Conservation (phyloP, 768 basidiomycete genomes). For the Amanita muscaria region DNA sequence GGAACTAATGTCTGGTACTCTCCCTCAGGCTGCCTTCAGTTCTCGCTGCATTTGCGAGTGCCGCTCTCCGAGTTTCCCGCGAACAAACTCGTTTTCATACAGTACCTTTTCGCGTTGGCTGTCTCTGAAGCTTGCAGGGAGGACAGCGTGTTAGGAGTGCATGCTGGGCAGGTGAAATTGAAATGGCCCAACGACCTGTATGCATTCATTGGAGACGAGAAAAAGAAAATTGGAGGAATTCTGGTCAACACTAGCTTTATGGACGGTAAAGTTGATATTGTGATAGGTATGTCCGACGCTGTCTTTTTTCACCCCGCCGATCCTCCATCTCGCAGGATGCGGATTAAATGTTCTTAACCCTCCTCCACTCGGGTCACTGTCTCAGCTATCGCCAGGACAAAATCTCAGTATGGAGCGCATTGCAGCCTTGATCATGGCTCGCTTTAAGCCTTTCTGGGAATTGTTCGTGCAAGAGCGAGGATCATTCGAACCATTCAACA, state of each 20-base stretch:
- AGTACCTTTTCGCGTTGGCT: slow-evolving; percentile 87
- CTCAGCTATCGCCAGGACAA: slow-evolving; percentile 41
- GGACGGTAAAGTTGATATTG: slow-evolving; percentile 62
- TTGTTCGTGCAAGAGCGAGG: slow-evolving; percentile 56
- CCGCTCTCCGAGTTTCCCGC: slow-evolving; percentile 42
- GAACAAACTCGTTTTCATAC: slow-evolving; percentile 78
- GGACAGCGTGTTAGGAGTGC: slow-evolving; percentile 40
- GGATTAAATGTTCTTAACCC: slow-evolving; percentile 83
- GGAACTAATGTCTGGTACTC: slow-evolving; percentile 91
- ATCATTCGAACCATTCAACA: slow-evolving; percentile 75
- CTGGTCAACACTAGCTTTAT: slow-evolving; percentile 82
- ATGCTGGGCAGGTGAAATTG: slow-evolving; percentile 53
- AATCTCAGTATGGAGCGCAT: slow-evolving; percentile 63
- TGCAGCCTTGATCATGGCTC: slow-evolving; percentile 62
- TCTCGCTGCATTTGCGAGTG: slow-evolving; percentile 67
- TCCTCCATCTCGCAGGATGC: slow-evolving; percentile 46
- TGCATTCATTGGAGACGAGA: slow-evolving; percentile 46
- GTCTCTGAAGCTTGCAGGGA: slow-evolving; percentile 80
- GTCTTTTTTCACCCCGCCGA: background rate
- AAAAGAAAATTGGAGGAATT: slow-evolving; percentile 84
- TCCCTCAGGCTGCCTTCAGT: slow-evolving; percentile 79
- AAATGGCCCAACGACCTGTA: slow-evolving; percentile 99
- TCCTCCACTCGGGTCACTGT: slow-evolving; percentile 74
- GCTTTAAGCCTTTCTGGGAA: slow-evolving; percentile 76
- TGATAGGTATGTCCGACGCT: slow-evolving; percentile 54